phyloP scores from a whole-genome alignment of 108 stramenopile genomes.

The Cyclotella cryptica region DNA sequence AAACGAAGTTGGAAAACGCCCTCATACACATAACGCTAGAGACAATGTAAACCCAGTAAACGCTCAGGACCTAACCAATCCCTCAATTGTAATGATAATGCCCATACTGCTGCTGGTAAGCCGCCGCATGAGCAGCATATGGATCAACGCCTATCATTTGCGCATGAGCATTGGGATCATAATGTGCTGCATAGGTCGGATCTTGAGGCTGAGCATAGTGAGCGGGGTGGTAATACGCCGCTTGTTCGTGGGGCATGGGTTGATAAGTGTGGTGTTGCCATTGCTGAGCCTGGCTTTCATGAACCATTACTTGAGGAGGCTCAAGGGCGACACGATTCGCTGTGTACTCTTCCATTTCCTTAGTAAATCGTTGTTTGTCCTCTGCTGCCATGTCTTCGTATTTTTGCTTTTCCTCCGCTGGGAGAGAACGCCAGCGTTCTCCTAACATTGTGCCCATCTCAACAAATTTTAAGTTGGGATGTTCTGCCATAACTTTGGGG shows the following conservation, averaged over 20 bases:
- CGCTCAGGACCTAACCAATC: too few species aligned
- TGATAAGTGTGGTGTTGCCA: conserved; percentile 1
- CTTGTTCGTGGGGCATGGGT: conserved; percentile 16
- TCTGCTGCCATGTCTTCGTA: conserved; percentile 88
- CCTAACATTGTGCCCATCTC: conserved; percentile 92
- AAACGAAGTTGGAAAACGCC: too few species aligned
- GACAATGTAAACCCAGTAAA: too few species aligned
- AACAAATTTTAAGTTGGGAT: conserved; percentile 91
- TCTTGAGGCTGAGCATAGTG: conserved; percentile 20
- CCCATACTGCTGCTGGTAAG: conserved; percentile 42
- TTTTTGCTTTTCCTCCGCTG: conserved; percentile 81
- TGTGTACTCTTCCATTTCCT: conserved; percentile 89
- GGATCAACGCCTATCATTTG: neutral
- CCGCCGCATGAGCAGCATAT: conserved; percentile 48
- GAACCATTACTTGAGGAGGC: conserved; percentile 28
- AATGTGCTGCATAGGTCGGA: conserved; percentile 32
- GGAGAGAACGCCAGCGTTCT: conserved; percentile 89
- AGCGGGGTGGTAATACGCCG: conserved; percentile 1
- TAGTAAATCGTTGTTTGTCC: conserved; percentile 90
- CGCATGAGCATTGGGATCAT: conserved; percentile 36
- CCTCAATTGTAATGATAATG: conserved; percentile 51
- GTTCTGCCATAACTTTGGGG: conserved; percentile 81
- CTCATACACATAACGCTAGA: too few species aligned
- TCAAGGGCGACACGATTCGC: conserved; percentile 32
- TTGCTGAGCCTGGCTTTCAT: conserved; percentile 14